These are phyloP conservation scores for Colletotrichum viniferum DNA, from an alignment of 2,329 filamentous ascomycete genomes.

Conservation along the genomic window DNA sequence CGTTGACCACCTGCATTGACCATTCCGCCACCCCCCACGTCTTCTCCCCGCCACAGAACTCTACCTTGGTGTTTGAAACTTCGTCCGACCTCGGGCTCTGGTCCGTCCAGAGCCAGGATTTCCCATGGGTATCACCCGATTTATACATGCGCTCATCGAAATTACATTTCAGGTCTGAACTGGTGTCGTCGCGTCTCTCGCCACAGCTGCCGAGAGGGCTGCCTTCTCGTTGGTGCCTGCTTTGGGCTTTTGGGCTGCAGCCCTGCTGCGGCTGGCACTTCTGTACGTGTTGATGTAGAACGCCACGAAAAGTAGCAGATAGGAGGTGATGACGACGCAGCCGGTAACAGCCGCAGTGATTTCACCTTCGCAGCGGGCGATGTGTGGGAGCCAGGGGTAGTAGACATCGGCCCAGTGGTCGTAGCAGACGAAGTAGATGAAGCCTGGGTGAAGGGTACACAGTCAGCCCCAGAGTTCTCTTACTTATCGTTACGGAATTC, in stretches of 20 bases:
- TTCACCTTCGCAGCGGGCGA: conserved; percentile 74
- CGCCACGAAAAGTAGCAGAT: conserved; percentile 78
- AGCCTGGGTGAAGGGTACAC: not conserved
- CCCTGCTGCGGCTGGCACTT: not conserved
- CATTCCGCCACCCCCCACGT: not conserved
- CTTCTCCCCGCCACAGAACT: not conserved
- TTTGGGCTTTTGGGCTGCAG: not conserved
- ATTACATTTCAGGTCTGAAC: not conserved
- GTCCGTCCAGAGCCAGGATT: not conserved
- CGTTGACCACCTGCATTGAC: not conserved
- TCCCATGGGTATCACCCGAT: not conserved
- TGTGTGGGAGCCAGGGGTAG: conserved; percentile 72
- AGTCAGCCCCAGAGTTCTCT: not conserved
- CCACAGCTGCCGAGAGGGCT: not conserved
- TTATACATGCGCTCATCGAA: not conserved
- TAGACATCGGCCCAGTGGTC: conserved; percentile 77
- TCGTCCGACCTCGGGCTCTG: not conserved
- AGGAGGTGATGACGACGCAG: conserved; percentile 75
- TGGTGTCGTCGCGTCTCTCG: not conserved
- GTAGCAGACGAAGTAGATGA: conserved; percentile 74
- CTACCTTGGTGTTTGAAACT: not conserved
- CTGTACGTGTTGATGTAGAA: conserved; percentile 69
- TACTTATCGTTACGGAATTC: not conserved
- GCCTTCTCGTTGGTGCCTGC: not conserved
- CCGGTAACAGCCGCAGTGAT: conserved; percentile 79